Base-by-base conservation (phyloP, 345 rosid species). In the Syzygium aromaticum region DNA sequence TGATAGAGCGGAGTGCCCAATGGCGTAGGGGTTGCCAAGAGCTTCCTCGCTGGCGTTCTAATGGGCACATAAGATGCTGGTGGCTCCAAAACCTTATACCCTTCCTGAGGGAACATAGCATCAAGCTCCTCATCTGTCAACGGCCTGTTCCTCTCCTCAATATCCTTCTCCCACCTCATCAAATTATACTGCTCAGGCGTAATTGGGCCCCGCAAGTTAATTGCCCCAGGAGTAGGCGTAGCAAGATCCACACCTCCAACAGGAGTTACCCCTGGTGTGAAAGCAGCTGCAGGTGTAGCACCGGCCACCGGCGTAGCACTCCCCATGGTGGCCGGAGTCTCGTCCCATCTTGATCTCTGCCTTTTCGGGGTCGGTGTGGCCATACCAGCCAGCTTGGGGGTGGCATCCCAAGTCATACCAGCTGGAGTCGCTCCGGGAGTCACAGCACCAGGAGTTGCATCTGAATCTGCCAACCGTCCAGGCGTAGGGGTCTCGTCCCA, bases 401-500 rank as follows among this genome's bases (percentile, higher is more conserved):
- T 98, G 1, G 98, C 98, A 86, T 98, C 99, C 99, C 99, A 96
- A 83, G 98, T 91, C 90, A 94, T 95, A 64, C 99, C 99, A 14
- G 96, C 94, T 43, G 99, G 99, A 22, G 99, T 98, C 7, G 99
- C 98, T 43, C 99, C 98, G 3, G 98, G 99, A 11, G 99, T 96
- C 38, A 80, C 97, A 46, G 96, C 95, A 85, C 94, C 99, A 21
- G 99, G 99, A 33, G 99, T 96, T 5, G 97, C 98, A 92, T 95
- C 99, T 1, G 98, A 93, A 92, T 98, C 99, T 7, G 92, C 95
- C 30, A 95, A 43, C 59, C 99, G 92, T 6, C 99, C 99, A 0
- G 99, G 99, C 0, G 99, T 98, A 6, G 99, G 99, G 15, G 99
- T 96, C 90, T 98, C 99, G 56, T 98, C 99, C 99, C 99, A 98